Evolutionary conservation across 495 filamentous ascomycete genomes (phyloP).

Genomic region (Podospora fimiseda): DNA sequence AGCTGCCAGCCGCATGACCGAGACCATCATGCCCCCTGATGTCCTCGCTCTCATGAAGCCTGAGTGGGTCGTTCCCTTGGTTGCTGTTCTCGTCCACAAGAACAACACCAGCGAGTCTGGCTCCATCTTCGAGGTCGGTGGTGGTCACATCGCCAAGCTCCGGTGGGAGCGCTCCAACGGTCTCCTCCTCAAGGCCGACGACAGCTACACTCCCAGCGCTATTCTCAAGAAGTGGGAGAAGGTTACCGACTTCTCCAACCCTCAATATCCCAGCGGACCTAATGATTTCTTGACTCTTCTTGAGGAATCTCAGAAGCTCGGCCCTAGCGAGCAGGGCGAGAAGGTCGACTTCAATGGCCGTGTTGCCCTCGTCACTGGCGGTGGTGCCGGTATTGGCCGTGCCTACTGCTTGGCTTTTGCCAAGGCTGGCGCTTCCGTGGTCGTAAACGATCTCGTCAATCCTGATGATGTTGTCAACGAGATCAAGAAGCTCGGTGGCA

Average conservation of each 20-base stretch:
- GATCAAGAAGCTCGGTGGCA: constrained; percentile 82
- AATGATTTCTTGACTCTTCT: constrained; percentile 85
- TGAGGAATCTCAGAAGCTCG: constrained; percentile 75
- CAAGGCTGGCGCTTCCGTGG: constrained; percentile 79
- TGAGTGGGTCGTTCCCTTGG: constrained; percentile 92
- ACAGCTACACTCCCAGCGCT: constrained; percentile 79
- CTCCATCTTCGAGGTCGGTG: constrained; percentile 88
- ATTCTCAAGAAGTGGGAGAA: constrained; percentile 83
- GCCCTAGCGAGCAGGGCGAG: constrained; percentile 66
- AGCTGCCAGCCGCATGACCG: constrained; percentile 93
- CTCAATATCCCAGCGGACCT: constrained; percentile 76
- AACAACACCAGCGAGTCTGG: constrained; percentile 82
- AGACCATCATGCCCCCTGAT: constrained; percentile 96
- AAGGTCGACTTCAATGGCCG: constrained; percentile 83
- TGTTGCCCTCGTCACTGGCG: constrained; percentile 89
- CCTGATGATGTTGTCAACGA: constrained; percentile 90
- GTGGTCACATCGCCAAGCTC: constrained; percentile 87
- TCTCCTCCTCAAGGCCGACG: constrained; percentile 83
- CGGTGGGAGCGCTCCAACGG: constrained; percentile 94
- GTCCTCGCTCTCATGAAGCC: constrained; percentile 83
- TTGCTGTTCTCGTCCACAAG: constrained; percentile 83
- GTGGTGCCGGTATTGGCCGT: constrained; percentile 87
- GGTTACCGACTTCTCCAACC: constrained; percentile 79
- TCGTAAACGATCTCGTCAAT: constrained; percentile 91
- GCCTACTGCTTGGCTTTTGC: constrained; percentile 89